These are phyloP conservation scores for Pyrrhoderma noxium DNA, from an alignment of 1,284 basidiomycete species.

Conservation along the genomic window DNA sequence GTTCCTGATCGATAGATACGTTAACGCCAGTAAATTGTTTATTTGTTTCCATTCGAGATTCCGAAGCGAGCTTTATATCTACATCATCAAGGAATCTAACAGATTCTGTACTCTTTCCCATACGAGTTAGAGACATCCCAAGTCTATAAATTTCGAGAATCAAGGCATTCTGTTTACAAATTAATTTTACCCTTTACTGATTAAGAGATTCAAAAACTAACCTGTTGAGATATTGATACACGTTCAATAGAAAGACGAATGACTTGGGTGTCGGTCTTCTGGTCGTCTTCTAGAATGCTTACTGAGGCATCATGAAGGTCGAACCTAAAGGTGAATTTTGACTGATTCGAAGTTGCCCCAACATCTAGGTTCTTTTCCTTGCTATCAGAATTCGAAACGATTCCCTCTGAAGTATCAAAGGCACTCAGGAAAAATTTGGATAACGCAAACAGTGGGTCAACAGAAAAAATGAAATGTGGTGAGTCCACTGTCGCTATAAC, in stretches of 20 bases:
- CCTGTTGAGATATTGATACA: conserved; percentile 90
- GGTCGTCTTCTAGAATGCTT: conserved; percentile 84
- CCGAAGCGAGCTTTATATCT: conserved; percentile 82
- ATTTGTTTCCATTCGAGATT: conserved; percentile 67
- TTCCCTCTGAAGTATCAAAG: conserved; percentile 31
- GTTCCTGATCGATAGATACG: conserved; percentile 66
- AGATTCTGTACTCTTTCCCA: conserved; percentile 80
- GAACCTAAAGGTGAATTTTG: conserved; percentile 60
- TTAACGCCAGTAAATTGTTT: conserved; percentile 85
- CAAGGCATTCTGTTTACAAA: conserved; percentile 56
- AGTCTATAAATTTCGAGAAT: conserved; percentile 78
- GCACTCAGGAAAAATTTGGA: conserved; percentile 79
- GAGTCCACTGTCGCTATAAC: conserved; percentile 89
- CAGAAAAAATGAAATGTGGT: conserved; percentile 88
- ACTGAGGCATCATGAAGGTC: conserved; percentile 92
- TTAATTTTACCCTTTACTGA: background rate
- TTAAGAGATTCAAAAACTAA: conserved; percentile 24
- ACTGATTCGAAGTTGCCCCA: background rate
- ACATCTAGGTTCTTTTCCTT: conserved; percentile 14
- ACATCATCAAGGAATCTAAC: conserved; percentile 93
- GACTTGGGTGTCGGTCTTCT: conserved; percentile 75
- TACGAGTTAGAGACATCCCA: conserved; percentile 91
- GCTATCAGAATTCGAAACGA: conserved; percentile 16
- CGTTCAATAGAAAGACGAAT: conserved; percentile 84
- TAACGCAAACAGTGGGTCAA: conserved; percentile 88